Evolutionary conservation across 208 protist species (phyloP), one percentile per base, ranked within the genome.

Genomic region (Strigomonas oncopelti): DNA sequence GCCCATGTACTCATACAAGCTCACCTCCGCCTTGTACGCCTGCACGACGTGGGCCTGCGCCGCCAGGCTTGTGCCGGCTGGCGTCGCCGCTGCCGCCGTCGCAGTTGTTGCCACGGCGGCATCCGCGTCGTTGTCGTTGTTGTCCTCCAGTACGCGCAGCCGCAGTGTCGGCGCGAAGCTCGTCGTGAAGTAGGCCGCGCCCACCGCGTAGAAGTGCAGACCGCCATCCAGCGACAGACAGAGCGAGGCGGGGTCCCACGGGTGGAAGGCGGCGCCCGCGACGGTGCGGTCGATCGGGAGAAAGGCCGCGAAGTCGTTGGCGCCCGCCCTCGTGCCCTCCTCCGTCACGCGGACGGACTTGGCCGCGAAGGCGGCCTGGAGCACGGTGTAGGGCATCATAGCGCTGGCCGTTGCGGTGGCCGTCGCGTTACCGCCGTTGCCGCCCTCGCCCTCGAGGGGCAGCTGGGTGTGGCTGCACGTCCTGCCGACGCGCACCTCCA

Each of bases 141-240:
- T 68, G 20, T 74, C 60, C 36, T 66, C 69, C 25, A 75, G 46
- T 13, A 83, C 34, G 1, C 69, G 74, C 42, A 80, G 75, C 22
- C 80, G 76, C 65, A 92, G 77, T 24, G 81, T 85, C 14, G 81
- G 75, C 0, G 83, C 80, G 83, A 84, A 90, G 36, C 74, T 67
- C 1, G 81, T 80, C 14, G 87, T 82, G 64, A 78, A 74, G 66
- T 88, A 84, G 53, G 74, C 79, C 31, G 87, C 73, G 62, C 83
- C 86, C 31, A 86, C 74, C 14, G 77, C 77, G 32, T 89, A 31
- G 69, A 86, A 88, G 51, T 84, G 77, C 27, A 62, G 71, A 1
- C 87, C 87, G 5, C 87, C 83, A 65, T 90, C 81, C 18, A 87
- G 81, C 29, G 87, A 92, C 53, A 92, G 65, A 62, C 80, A 90